phyloP scores from a whole-genome alignment of 2,329 filamentous ascomycete species.

The Pseudocercospora ulei region DNA sequence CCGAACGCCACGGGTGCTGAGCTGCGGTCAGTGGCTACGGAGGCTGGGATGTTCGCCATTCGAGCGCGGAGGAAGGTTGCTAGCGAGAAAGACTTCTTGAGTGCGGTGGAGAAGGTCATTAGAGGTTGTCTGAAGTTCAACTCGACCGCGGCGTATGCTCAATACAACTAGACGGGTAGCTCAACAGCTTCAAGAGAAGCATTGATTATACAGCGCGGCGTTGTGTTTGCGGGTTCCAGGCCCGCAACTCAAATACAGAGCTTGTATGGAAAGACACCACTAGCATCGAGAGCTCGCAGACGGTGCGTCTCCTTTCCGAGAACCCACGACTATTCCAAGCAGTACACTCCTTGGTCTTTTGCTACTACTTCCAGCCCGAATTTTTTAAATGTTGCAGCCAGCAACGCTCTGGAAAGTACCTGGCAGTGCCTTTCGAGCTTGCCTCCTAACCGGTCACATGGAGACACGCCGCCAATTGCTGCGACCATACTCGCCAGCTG shows the following conservation, averaged over 20 bases:
- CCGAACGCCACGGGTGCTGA: slow-evolving; percentile 96
- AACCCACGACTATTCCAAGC: background rate
- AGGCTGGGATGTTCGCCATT: slow-evolving; percentile 98
- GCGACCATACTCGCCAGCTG: too few species aligned
- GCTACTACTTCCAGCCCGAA: too few species aligned
- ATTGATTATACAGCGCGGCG: slow-evolving; percentile 17
- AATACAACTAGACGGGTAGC: slow-evolving; percentile 70
- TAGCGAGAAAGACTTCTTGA: slow-evolving; percentile 96
- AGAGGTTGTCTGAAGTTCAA: slow-evolving; percentile 99
- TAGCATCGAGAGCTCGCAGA: slow-evolving; percentile 2
- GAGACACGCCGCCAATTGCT: too few species aligned
- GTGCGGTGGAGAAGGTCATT: slow-evolving; percentile 98
- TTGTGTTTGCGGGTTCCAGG: slow-evolving; percentile 18
- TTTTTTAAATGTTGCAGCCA: too few species aligned
- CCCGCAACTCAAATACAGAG: slow-evolving; percentile 15
- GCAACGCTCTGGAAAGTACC: too few species aligned
- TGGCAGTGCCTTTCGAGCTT: too few species aligned
- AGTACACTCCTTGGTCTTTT: too few species aligned
- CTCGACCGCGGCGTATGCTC: slow-evolving; percentile 94
- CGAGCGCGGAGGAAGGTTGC: slow-evolving; percentile 91
- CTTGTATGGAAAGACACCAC: slow-evolving; percentile 18
- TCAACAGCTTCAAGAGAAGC: background rate
- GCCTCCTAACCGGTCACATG: too few species aligned
- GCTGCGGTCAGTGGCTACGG: slow-evolving; percentile 89
- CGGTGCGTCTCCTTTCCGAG: slow-evolving; percentile 3